Evolutionary conservation across 1,284 basidiomycete species (phyloP), one percentile per base, ranked within the genome.

Genomic region (Ustilago lituana): DNA sequence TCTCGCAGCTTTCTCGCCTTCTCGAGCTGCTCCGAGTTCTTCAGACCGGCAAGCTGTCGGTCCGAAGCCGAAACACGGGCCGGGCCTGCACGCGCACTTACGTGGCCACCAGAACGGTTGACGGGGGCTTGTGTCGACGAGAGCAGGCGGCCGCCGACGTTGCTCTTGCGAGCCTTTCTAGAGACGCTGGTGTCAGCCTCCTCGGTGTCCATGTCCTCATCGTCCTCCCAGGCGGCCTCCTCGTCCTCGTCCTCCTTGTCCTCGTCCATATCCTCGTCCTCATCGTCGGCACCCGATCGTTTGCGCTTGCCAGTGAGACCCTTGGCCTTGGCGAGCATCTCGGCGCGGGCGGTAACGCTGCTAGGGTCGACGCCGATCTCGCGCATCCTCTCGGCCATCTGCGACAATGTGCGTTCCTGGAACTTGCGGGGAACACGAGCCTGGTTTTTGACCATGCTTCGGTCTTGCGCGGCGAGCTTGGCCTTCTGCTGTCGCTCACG

Each of bases 361-460:
- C 89, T 90, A 5, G 95, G 91, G 82, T 99, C 92, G 70, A 93
- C 87, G 0, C 96, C 95, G 10, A 91, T 91, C 76, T 89, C 89
- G 31, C 90, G 91, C 83, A 98, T 85, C 77, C 88, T 89, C 11
- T 87, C 84, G 35, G 91, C 89, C 81, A 98, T 89, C 82, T 97
- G 92, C 46, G 88, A 87, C 32, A 98, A 85, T n/a, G 92, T 93
- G 53, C 93, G 89, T 64, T 92, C 86, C 56, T 90, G 89, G 57
- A 78, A 64, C 66, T 78, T 80, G 23, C 90, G 90, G 49, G 93
- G 94, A 52, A 94, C 90, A 6, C 92, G 93, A 11, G 96, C 87
- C 43, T 89, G 88, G 85, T 94, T 92, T 86, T 92, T 93, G 80
- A 90, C 87, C 50, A 89, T 88, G 84, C 94, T 94, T 84, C 95